phyloP scores from a whole-genome alignment of 306 rosid species.

The Acacia crassicarpa region DNA sequence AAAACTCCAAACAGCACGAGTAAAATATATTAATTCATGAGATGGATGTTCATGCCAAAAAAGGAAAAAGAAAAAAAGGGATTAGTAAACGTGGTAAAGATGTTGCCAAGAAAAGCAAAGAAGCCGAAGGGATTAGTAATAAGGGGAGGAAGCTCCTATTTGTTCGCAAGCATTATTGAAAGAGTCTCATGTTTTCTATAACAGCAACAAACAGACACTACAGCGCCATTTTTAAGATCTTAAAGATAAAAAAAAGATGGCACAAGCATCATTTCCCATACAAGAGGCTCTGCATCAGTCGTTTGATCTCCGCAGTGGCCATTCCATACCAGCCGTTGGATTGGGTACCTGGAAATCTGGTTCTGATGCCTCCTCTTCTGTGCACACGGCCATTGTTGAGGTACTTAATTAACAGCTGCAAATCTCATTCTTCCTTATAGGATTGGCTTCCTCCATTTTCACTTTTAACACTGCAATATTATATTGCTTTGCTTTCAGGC shows the following conservation, averaged over 20 bases:
- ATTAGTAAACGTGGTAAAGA: background rate
- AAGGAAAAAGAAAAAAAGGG: background rate
- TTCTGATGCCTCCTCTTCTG: conserved; percentile 43
- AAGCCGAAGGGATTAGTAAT: background rate
- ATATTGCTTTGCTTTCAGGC: background rate
- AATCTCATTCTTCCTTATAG: background rate
- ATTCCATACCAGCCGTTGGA: conserved; percentile 51
- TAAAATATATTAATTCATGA: background rate
- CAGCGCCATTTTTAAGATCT: background rate
- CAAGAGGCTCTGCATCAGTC: conserved; percentile 34
- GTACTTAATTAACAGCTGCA: conserved; percentile 9
- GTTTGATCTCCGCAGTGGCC: conserved; percentile 49
- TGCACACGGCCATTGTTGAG: conserved; percentile 40
- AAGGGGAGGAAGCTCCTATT: background rate
- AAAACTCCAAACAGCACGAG: too few relatives aligned
- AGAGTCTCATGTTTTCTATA: conserved; percentile 12
- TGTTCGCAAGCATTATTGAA: background rate
- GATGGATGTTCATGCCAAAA: background rate
- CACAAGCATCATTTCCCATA: conserved; percentile 16
- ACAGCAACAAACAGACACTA: background rate
- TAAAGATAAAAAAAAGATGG: conserved; percentile 29
- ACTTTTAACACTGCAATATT: background rate
- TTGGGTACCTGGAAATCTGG: conserved; percentile 62
- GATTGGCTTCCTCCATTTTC: background rate
- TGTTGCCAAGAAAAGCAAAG: conserved; percentile 10